These are phyloP conservation scores for Stentor coeruleus DNA, from an alignment of 73 alveolate species.

Conservation along the genomic window DNA sequence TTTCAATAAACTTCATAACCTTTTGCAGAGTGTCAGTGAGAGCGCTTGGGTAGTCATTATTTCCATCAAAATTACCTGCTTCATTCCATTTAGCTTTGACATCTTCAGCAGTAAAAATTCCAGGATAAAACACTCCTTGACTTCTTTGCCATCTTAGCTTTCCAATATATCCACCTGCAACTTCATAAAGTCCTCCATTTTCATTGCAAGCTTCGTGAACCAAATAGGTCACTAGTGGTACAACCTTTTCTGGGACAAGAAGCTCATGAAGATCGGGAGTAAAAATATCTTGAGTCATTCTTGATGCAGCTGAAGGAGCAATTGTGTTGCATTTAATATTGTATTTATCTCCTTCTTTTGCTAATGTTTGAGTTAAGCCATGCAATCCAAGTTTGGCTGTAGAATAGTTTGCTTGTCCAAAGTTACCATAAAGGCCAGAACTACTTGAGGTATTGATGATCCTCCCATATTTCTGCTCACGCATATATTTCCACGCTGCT, in stretches of 20 bases:
- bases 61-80: not conserved
- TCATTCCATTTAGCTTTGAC: not conserved
- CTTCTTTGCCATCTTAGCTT: not conserved
- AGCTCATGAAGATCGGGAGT: constrained; percentile 13
- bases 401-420: not conserved
- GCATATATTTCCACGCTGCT: not conserved
- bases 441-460: not conserved
- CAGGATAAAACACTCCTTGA: not conserved
- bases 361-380: not conserved
- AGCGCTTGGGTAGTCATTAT: not conserved
- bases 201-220: not conserved
- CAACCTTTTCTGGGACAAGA: not conserved
- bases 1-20: constrained; percentile 33
- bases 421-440: not conserved
- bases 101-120: not conserved
- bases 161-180: not conserved
- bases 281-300: constrained; percentile 26
- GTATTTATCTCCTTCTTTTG: constrained; percentile 13
- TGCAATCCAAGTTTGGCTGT: not conserved
- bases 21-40: constrained; percentile 37
- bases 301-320: constrained; percentile 55
- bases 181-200: constrained; percentile 3
- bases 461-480: not conserved
- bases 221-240: not conserved
- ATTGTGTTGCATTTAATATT: constrained; percentile 5